phyloP scores from a whole-genome alignment of 1,284 basidiomycete species.

The Irpex sp. region DNA sequence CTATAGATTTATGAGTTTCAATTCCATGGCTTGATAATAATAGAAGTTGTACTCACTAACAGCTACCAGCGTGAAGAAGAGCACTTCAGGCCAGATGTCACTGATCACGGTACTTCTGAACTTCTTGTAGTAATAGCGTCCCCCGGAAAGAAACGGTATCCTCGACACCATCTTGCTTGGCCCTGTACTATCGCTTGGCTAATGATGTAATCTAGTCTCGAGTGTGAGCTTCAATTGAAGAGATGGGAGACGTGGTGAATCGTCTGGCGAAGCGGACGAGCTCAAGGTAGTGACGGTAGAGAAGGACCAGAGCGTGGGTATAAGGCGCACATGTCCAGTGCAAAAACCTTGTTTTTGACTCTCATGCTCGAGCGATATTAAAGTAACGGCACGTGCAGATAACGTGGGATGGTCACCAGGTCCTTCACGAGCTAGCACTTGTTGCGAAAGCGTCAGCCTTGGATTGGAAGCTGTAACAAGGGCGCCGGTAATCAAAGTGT shows the following conservation, averaged over 20 bases:
- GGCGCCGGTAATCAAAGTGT: too few species aligned
- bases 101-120: slow-evolving; percentile 61
- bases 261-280: background rate
- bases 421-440: background rate
- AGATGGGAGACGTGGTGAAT: background rate
- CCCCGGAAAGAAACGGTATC: slow-evolving; percentile 25
- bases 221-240: background rate
- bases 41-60: slow-evolving; percentile 37
- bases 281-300: background rate
- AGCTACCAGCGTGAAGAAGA: slow-evolving; percentile 51
- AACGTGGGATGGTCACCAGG: background rate
- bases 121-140: slow-evolving; percentile 34
- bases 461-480: too few species aligned
- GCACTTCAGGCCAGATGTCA: slow-evolving; percentile 61
- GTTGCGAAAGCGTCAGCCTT: background rate
- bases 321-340: background rate
- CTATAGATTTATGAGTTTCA: slow-evolving; percentile 25
- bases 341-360: background rate
- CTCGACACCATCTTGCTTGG: slow-evolving; percentile 21
- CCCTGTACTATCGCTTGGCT: background rate
- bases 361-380: background rate
- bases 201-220: background rate
- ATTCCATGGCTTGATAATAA: background rate
- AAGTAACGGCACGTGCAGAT: background rate
- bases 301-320: background rate